Conservation (phyloP, 2,329 filamentous ascomycete species). For the Pseudogymnoascus sp. region DNA sequence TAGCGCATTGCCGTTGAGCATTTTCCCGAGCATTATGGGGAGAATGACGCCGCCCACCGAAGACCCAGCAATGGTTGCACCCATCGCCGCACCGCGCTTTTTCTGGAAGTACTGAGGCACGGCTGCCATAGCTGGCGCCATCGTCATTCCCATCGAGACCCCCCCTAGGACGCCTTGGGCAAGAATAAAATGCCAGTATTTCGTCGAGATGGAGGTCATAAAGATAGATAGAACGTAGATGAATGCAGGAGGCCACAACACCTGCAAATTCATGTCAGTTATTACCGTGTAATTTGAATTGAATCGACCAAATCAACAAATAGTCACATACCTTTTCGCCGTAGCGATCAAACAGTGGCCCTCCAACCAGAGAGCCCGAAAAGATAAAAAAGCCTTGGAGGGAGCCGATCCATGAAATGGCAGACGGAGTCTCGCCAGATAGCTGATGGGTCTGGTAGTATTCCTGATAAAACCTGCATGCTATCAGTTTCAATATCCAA, state of each 20-base stretch:
- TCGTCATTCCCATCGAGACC: conserved; percentile 39
- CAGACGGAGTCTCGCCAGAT: conserved; percentile 40
- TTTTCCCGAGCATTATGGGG: conserved; percentile 51
- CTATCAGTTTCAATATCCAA: neutral
- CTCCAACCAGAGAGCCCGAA: conserved; percentile 44
- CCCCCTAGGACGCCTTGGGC: conserved; percentile 40
- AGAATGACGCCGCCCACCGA: conserved; percentile 50
- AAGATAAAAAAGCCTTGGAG: conserved; percentile 47
- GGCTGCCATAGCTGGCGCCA: conserved; percentile 36
- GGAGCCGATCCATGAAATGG: conserved; percentile 53
- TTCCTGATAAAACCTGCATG: conserved; percentile 45
- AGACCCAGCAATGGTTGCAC: conserved; percentile 41
- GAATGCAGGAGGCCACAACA: conserved; percentile 44
- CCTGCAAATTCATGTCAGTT: conserved; percentile 20
- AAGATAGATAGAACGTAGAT: conserved; percentile 55
- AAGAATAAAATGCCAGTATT: conserved; percentile 48
- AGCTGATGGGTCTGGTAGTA: conserved; percentile 48
- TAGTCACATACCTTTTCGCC: conserved; percentile 41
- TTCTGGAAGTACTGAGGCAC: conserved; percentile 43
- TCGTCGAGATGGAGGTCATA: conserved; percentile 51
- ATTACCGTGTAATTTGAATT: conserved; percentile 11
- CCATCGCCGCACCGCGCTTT: conserved; percentile 40
- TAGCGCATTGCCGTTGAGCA: conserved; percentile 35
- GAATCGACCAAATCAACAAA: neutral
- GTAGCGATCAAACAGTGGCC: conserved; percentile 54